Base-by-base conservation (phyloP, 441 rosid genomes). In the Arabidopsis hybrid region DNA sequence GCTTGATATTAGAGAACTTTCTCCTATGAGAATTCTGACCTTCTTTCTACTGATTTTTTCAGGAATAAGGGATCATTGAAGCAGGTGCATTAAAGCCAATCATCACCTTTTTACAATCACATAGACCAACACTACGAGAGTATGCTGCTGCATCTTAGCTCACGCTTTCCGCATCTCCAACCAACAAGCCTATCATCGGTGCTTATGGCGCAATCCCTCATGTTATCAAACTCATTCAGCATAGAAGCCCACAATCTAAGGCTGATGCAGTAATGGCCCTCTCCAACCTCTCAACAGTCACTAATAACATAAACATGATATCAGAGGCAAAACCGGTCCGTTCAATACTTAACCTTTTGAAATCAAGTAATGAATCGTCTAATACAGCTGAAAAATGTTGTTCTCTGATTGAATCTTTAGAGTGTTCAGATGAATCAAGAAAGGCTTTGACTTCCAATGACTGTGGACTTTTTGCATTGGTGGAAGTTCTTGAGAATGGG, bases 401-500 rank as follows among this genome's bases (percentile, higher is more conserved):
- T 71, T 85, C 86, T 34, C 84, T 94, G 39, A 79, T 91, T 58
- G 99, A 91, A 76, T 90, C 93, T 16, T 72, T 91, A 56, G 83
- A 85, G 67, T 83, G 67, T 50, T 94, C 86, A 1, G 92, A 83
- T 36, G 90, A 92, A 35, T 55, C 74, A 1, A 86, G 93, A 83
- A 65, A 58, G 0, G 87, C 85, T n/a, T 77, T 94, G 67, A 78
- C 82, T 65, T 81, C 86, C 7, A 82, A 88, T 63, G 93, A 85
- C 65, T 93, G 93, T 71, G 97, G 99, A 53, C 81, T 94, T 39
- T 83, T 91, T 12, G 90, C 89, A 12, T 85, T 94, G 0, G 88
- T 94, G 17, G 97, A 94, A 60, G 85, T 91, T 58, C 89, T 94
- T 11, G 97, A 91, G 76, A 94, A 85, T 57, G 98, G 99, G 11